Percentiles rank a stretch among this genome's conserved stretches.
Conservation (phyloP, 1,284 basidiomycete genomes). For the Ceratobasidium papillatum region DNA sequence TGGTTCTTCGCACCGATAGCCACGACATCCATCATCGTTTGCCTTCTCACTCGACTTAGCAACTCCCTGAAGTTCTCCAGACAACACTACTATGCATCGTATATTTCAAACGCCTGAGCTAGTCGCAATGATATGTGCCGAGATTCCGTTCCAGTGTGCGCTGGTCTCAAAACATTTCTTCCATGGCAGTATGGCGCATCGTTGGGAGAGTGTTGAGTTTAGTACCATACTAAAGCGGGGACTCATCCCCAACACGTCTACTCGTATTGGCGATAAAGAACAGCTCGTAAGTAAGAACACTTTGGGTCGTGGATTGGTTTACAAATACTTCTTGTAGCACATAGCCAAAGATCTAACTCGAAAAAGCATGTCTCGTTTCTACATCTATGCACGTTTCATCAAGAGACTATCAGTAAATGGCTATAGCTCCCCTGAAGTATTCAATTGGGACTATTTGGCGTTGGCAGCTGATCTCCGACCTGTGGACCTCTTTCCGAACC, state of each 20-base stretch:
- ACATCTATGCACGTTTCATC: neutral
- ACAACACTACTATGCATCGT: neutral
- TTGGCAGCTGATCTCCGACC: neutral
- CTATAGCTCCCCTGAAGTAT: neutral
- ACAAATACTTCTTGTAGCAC: neutral
- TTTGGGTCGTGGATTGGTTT: neutral
- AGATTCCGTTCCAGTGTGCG: neutral
- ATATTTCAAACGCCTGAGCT: neutral
- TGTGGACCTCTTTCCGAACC: neutral
- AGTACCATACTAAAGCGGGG: neutral
- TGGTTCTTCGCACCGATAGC: too few species aligned
- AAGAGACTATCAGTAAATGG: neutral
- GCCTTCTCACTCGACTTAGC: too few species aligned
- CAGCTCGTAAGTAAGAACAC: neutral
- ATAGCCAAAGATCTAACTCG: neutral
- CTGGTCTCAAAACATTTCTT: conserved; percentile 3
- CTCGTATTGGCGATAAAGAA: neutral
- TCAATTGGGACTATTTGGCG: neutral
- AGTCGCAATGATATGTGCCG: neutral
- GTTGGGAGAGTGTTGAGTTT: neutral
- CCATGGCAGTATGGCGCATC: neutral
- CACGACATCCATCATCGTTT: too few species aligned
- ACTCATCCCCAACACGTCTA: neutral
- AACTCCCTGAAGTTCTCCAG: neutral
- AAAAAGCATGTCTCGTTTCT: neutral